These are phyloP conservation scores for Forsythia viridissima DNA, from an alignment of 257 asterid species.

Conservation along the genomic window DNA sequence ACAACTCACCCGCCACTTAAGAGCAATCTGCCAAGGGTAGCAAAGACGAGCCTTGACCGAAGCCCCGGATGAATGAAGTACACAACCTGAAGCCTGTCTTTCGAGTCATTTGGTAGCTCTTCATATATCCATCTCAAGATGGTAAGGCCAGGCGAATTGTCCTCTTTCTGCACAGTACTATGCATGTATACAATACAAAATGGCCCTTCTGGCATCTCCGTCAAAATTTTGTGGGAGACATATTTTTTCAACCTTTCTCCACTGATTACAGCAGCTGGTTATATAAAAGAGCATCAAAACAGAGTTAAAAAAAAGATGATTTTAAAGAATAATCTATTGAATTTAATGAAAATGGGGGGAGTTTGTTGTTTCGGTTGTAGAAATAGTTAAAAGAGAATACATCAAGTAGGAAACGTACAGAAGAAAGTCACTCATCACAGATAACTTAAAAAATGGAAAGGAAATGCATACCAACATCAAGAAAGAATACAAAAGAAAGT, in stretches of 20 bases:
- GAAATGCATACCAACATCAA: neutral
- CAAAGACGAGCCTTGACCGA: slow-evolving; percentile 79
- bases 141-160: slow-evolving; percentile 86
- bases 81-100: slow-evolving; percentile 80
- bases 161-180: slow-evolving; percentile 76
- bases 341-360: too few species aligned
- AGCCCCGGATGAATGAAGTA: slow-evolving; percentile 95
- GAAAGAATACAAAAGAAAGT: too few species aligned
- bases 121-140: slow-evolving; percentile 94
- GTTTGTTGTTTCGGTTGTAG: too few species aligned
- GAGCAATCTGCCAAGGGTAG: slow-evolving; percentile 86
- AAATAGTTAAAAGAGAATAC: neutral
- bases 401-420: too few species aligned
- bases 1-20: slow-evolving; percentile 92
- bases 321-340: too few species aligned
- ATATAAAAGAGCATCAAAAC: slow-evolving; percentile 3
- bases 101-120: slow-evolving; percentile 67
- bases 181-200: slow-evolving; percentile 92
- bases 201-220: slow-evolving; percentile 72
- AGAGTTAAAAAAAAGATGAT: neutral
- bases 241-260: slow-evolving; percentile 86
- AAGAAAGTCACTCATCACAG: too few species aligned
- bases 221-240: slow-evolving; percentile 59
- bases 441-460: neutral
- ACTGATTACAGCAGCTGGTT: slow-evolving; percentile 64